Evolutionary conservation across 164 flowering plant genomes (phyloP).

Genomic region (Kalanchoe fedtschenkoi): DNA sequence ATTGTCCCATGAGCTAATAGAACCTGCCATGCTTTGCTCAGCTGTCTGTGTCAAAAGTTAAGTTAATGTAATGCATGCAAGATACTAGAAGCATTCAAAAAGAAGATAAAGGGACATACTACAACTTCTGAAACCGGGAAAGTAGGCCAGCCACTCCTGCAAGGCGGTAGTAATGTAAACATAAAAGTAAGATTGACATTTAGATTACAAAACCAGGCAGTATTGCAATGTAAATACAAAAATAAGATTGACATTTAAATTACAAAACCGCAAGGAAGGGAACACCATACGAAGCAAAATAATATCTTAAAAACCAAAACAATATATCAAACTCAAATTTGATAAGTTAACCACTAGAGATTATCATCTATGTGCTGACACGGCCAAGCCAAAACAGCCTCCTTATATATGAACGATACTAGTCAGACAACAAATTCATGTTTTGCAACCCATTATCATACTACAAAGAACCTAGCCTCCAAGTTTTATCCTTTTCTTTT

Average conservation of each 20-base stretch:
- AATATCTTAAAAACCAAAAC: too few species aligned
- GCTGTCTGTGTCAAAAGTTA: constrained; percentile 15
- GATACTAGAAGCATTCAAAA: neutral
- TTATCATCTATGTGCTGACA: too few species aligned
- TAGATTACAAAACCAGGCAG: neutral
- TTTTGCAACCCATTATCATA: too few species aligned
- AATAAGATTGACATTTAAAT: neutral
- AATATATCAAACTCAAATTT: too few species aligned
- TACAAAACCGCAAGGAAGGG: neutral
- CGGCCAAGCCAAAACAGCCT: too few species aligned
- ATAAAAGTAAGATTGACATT: neutral
- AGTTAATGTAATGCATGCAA: neutral
- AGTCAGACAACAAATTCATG: too few species aligned
- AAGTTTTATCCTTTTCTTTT: too few species aligned
- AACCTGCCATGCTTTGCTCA: constrained; percentile 19
- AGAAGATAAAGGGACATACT: constrained; percentile 24
- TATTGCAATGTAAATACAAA: neutral
- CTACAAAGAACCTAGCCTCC: too few species aligned
- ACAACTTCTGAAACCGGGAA: constrained; percentile 24
- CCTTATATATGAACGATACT: too few species aligned
- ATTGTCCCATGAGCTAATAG: constrained; percentile 22
- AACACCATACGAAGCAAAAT: neutral
- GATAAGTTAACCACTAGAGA: too few species aligned
- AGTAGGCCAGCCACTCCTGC: constrained; percentile 50
- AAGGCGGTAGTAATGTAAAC: constrained; percentile 3